Percentiles rank a stretch among this genome's conserved stretches.
Evolutionary conservation across 2,329 filamentous ascomycete genomes (phyloP).

Genomic region (Fusarium beomiforme): DNA sequence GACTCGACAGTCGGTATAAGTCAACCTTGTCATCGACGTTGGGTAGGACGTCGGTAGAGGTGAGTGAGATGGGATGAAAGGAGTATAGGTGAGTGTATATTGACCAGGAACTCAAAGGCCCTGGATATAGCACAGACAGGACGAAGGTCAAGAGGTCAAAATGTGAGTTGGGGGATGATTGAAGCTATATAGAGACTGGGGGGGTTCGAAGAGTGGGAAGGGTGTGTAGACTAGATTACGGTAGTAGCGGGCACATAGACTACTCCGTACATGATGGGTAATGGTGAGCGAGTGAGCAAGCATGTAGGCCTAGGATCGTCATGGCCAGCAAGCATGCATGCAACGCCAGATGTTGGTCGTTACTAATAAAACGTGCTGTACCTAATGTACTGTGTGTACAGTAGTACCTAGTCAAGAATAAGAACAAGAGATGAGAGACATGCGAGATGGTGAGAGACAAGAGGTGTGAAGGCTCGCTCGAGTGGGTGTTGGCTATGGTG

Average conservation of each 20-base stretch:
- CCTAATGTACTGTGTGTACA: not conserved
- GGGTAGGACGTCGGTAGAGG: slow-evolving; percentile 3
- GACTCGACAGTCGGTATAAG: slow-evolving; percentile 10
- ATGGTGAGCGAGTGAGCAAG: not conserved
- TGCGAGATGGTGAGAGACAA: slow-evolving; percentile 27
- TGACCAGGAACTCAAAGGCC: slow-evolving; percentile 40
- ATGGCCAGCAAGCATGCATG: slow-evolving; percentile 20
- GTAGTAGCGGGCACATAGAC: slow-evolving; percentile 10
- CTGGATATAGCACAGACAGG: slow-evolving; percentile 35
- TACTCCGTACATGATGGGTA: not conserved
- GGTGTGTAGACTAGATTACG: slow-evolving; percentile 23
- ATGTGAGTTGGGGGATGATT: slow-evolving; percentile 31
- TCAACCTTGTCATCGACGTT: slow-evolving; percentile 10
- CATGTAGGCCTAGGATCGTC: slow-evolving; percentile 23
- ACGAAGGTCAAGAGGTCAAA: slow-evolving; percentile 22
- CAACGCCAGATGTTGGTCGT: slow-evolving; percentile 19
- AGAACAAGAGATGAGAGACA: slow-evolving; percentile 15
- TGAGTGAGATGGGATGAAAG: not conserved
- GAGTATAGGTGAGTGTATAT: slow-evolving; percentile 25
- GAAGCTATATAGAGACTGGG: slow-evolving; percentile 46
- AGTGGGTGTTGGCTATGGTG: slow-evolving; percentile 10
- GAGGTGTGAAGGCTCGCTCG: slow-evolving; percentile 3
- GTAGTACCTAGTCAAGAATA: not conserved
- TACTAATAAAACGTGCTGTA: not conserved
- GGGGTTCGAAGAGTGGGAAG: slow-evolving; percentile 27